Conservation (phyloP, 176 grass and related monocot species). For the Cocos nucifera region DNA sequence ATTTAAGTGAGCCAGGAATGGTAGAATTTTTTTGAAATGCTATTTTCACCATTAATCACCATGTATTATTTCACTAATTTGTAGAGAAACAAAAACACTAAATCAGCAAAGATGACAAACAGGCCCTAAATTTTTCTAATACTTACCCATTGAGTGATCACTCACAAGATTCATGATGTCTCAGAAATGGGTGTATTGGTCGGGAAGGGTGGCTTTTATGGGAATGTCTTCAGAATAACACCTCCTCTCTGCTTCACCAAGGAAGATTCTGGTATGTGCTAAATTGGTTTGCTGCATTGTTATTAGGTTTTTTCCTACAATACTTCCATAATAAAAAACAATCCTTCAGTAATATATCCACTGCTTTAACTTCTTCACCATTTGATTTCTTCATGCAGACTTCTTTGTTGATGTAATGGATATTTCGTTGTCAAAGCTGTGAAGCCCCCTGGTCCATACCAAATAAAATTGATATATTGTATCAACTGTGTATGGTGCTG, state of each 20-base stretch:
- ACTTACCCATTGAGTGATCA: neutral
- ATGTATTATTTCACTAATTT: too few species aligned
- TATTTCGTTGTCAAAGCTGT: constrained; percentile 73
- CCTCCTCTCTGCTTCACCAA: constrained; percentile 90
- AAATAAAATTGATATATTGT: too few species aligned
- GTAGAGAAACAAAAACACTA: too few species aligned
- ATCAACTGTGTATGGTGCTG: too few species aligned
- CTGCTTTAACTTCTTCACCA: too few species aligned
- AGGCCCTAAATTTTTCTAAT: too few species aligned
- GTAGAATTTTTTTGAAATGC: too few species aligned
- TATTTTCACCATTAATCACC: too few species aligned
- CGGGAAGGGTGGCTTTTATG: constrained; percentile 88
- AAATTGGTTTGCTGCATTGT: neutral
- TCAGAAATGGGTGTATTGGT: constrained; percentile 90
- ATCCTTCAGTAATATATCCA: too few species aligned
- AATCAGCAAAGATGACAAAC: too few species aligned
- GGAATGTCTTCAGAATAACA: constrained; percentile 97
- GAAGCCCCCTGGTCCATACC: constrained; percentile 2
- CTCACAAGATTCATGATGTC: neutral
- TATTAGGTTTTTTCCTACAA: neutral
- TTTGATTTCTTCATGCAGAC: constrained; percentile 42
- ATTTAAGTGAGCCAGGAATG: too few species aligned
- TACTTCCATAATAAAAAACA: neutral
- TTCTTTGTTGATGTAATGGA: constrained; percentile 75
- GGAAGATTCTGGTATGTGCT: constrained; percentile 62